Conservation (phyloP, 2,329 filamentous ascomycete species). For the Xylaria sp. region DNA sequence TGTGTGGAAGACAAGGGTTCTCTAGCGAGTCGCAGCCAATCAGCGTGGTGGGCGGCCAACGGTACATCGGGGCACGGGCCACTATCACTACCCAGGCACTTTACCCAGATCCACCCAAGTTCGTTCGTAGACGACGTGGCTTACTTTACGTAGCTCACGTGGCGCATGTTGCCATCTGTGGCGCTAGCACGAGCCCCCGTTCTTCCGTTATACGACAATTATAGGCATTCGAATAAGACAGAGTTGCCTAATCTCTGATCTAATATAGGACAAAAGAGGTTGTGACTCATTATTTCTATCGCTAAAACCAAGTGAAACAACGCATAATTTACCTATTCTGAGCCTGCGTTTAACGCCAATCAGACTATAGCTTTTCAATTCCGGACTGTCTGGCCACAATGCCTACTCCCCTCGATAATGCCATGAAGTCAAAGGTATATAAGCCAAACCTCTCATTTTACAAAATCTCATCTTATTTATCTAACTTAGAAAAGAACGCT, state of each 20-base stretch:
- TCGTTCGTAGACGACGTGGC: background rate
- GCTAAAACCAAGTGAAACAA: background rate
- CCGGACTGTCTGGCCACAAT: conserved; percentile 49
- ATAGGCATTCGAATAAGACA: conserved; percentile 26
- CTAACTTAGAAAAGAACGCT: conserved; percentile 59
- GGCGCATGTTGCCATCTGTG: conserved; percentile 26
- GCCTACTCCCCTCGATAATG: conserved; percentile 72
- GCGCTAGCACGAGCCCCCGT: conserved; percentile 20
- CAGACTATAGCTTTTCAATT: background rate
- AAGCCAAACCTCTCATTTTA: background rate
- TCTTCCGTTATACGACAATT: background rate
- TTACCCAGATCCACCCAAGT: too few relatives aligned
- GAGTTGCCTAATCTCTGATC: conserved; percentile 28
- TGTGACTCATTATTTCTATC: conserved; percentile 22
- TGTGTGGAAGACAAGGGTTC: conserved; percentile 38
- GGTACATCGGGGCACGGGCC: conserved; percentile 20
- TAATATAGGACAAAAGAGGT: background rate
- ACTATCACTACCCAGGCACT: too few relatives aligned
- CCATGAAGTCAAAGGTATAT: conserved; percentile 70
- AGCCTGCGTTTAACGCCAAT: background rate
- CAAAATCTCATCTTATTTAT: background rate
- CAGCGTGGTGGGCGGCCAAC: conserved; percentile 10
- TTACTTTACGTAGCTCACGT: conserved; percentile 27
- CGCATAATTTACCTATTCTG: background rate
- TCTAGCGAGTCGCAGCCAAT: conserved; percentile 29